Evolutionary conservation across 2,329 filamentous ascomycete genomes (phyloP).

Genomic region (Stemphylium vesicarium): DNA sequence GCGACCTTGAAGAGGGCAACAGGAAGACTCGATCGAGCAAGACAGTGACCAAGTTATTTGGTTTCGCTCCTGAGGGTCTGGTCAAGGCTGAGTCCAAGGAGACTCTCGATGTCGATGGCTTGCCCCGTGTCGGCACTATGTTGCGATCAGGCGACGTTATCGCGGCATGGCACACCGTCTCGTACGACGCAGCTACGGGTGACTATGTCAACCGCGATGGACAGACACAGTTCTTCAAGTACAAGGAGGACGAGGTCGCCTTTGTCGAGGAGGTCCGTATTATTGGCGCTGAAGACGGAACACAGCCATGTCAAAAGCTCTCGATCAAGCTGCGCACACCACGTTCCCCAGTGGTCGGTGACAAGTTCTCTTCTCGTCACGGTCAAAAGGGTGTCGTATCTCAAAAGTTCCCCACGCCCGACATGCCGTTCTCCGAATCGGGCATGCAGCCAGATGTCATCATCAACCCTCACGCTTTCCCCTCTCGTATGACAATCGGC

Average conservation of each 20-base stretch:
- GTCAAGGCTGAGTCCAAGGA: slow-evolving; percentile 73
- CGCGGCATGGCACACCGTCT: slow-evolving; percentile 88
- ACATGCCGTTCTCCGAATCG: slow-evolving; percentile 96
- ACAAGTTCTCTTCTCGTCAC: slow-evolving; percentile 99
- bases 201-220: slow-evolving; percentile 85
- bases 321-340: slow-evolving; percentile 94
- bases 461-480: slow-evolving; percentile 99
- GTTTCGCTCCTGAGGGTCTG: slow-evolving; percentile 80
- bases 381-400: slow-evolving; percentile 97
- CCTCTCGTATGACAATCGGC: slow-evolving; percentile 98
- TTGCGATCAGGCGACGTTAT: slow-evolving; percentile 83
- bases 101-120: slow-evolving; percentile 83
- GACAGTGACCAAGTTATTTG: slow-evolving; percentile 81
- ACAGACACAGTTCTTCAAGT: slow-evolving; percentile 85
- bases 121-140: slow-evolving; percentile 79
- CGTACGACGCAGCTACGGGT: slow-evolving; percentile 72
- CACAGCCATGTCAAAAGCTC: slow-evolving; percentile 83
- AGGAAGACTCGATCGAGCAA: slow-evolving; percentile 69
- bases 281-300: slow-evolving; percentile 82
- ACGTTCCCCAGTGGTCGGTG: slow-evolving; percentile 88
- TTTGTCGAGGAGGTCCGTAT: slow-evolving; percentile 93
- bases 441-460: slow-evolving; percentile 98
- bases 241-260: slow-evolving; percentile 88
- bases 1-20: slow-evolving; percentile 80
- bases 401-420: slow-evolving; percentile 90